Conservation (phyloP, 768 basidiomycete species). For the Fistulinella prunicolor region DNA sequence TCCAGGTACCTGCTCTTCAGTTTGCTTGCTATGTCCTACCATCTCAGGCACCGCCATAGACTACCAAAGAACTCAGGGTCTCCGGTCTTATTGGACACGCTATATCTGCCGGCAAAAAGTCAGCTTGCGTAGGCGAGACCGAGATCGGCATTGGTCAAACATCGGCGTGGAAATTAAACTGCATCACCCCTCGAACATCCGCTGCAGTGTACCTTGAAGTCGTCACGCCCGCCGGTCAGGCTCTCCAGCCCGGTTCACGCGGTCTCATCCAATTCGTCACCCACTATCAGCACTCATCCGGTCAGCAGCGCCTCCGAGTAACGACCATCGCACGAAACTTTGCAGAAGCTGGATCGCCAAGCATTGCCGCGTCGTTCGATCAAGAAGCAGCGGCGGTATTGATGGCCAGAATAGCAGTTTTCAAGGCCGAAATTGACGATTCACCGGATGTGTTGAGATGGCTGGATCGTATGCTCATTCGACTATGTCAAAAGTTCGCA, state of each 20-base stretch:
- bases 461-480: slow-evolving; percentile 98
- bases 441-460: slow-evolving; percentile 94
- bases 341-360: slow-evolving; percentile 94
- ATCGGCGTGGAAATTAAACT: slow-evolving; percentile 96
- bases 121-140: slow-evolving; percentile 94
- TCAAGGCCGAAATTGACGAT: slow-evolving; percentile 99
- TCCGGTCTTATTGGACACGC: slow-evolving; percentile 97
- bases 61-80: slow-evolving; percentile 97
- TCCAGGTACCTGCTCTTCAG: slow-evolving; percentile 56
- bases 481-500: slow-evolving; percentile 98
- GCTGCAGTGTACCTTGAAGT: slow-evolving; percentile 97
- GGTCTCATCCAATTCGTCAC: slow-evolving; percentile 98
- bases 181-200: slow-evolving; percentile 82
- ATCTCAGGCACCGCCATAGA: slow-evolving; percentile 44
- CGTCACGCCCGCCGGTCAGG: slow-evolving; percentile 94
- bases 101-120: slow-evolving; percentile 96
- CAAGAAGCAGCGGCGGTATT: slow-evolving; percentile 97
- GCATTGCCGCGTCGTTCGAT: slow-evolving; percentile 91
- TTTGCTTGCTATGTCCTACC: neutral
- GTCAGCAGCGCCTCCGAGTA: slow-evolving; percentile 93
- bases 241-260: slow-evolving; percentile 82
- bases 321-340: slow-evolving; percentile 98
- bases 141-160: slow-evolving; percentile 99
- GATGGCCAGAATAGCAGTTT: slow-evolving; percentile 98
- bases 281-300: slow-evolving; percentile 96